Evolutionary conservation across 176 grass and related monocot genomes (phyloP), one percentile per base, ranked within the genome.

Genomic region (Oryza glumipatula): DNA sequence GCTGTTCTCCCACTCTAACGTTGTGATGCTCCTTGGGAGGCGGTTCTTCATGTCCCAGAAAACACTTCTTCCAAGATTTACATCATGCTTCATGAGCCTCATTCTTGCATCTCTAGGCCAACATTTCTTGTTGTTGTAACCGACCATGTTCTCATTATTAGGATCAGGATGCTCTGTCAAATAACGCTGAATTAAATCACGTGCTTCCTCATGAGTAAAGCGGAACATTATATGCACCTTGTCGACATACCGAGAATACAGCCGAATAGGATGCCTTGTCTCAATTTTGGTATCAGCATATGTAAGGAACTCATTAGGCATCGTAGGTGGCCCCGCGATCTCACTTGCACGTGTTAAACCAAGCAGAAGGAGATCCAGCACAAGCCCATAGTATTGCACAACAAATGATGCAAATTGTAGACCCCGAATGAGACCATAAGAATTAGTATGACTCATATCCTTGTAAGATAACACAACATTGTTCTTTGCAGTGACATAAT

Each of bases 41-140:
- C 96, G 93, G 64, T 98, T 98, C 83, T 95, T 98, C 96, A 98
- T 98, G 85, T 98, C 96, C 96, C 96, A 98, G 73, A 98, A 98
- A 64, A 98, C 96, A 86, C 96, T 95, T 92, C 96, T 88, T 82
- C 96, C 96, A 78, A 98, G 96, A 83, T 98, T 98, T 48, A 98
- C 96, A 89, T 98, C 96, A 92, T 98, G 96, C 77, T 98, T 98
- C 96, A 98, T 98, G 30, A 98, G 83, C 83, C 96, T 93, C 96
- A 98, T 98, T 87, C 96, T 95, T 90, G 96, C 96, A 70, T 98
- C 96, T 73, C 96, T 95, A 48, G 96, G 96, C 96, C 96, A 98
- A 60, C 96, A 98, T 79, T 98, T 98, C 74, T 98, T 98, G 77
- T 95, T 98, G 78, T 98, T 98, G 78, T 98, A 98, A 68, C 96